phyloP scores from a whole-genome alignment of 1,139 yeast genomes.

The Scheffersomyces illinoinensis region DNA sequence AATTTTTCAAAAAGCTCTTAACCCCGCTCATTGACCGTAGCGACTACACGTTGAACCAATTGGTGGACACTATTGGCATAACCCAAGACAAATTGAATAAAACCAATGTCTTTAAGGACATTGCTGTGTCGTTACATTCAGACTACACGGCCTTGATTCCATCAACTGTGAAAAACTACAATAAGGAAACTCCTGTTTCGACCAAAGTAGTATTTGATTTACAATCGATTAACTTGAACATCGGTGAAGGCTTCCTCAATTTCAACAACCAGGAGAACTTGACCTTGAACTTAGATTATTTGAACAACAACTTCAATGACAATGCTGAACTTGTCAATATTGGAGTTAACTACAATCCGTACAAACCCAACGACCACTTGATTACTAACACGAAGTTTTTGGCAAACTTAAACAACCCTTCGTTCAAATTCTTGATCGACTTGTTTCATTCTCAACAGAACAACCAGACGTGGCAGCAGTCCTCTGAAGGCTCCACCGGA shows the following conservation, averaged over 20 bases:
- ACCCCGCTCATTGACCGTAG: slow-evolving; percentile 43
- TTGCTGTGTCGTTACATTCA: slow-evolving; percentile 33
- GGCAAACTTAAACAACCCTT: slow-evolving; percentile 42
- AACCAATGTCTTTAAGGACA: slow-evolving; percentile 46
- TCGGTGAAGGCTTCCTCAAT: slow-evolving; percentile 37
- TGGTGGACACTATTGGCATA: slow-evolving; percentile 28
- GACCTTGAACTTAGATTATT: slow-evolving; percentile 40
- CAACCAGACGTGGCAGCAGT: slow-evolving; percentile 42
- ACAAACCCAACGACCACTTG: slow-evolving; percentile 46
- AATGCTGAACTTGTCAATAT: slow-evolving; percentile 44
- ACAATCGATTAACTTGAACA: slow-evolving; percentile 32
- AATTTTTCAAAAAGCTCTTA: slow-evolving; percentile 47
- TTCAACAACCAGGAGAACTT: slow-evolving; percentile 43
- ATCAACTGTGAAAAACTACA: slow-evolving; percentile 23
- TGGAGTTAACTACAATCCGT: slow-evolving; percentile 47
- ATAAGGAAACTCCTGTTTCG: slow-evolving; percentile 37
- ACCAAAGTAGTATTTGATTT: slow-evolving; percentile 43
- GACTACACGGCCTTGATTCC: slow-evolving; percentile 35
- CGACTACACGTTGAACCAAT: slow-evolving; percentile 48
- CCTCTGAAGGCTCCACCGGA: slow-evolving; percentile 33
- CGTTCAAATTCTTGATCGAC: slow-evolving; percentile 39
- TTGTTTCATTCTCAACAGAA: slow-evolving; percentile 37
- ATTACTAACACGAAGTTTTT: slow-evolving; percentile 34
- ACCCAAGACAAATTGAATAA: slow-evolving; percentile 32
- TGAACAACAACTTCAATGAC: slow-evolving; percentile 45